Conservation (phyloP, 257 asterid species). For the Solanum corneliomulleri region DNA sequence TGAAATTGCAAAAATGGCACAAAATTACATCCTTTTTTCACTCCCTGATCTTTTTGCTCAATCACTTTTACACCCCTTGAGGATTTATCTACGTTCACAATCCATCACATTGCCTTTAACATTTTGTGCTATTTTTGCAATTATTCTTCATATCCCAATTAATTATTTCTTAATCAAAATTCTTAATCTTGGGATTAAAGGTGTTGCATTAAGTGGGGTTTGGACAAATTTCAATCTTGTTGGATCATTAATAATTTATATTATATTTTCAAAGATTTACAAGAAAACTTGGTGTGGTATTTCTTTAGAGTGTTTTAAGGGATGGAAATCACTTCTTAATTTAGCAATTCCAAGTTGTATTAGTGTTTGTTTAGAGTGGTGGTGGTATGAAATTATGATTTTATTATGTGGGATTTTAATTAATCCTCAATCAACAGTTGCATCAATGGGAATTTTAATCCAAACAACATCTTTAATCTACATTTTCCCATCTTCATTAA, state of each 20-base stretch:
- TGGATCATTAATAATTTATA: slow-evolving; percentile 6
- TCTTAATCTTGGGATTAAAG: slow-evolving; percentile 20
- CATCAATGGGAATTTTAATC: slow-evolving; percentile 29
- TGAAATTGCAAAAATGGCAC: slow-evolving; percentile 19
- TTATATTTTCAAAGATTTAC: slow-evolving; percentile 1
- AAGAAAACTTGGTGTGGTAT: slow-evolving; percentile 20
- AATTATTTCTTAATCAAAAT: slow-evolving; percentile 20
- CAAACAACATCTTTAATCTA: slow-evolving; percentile 28
- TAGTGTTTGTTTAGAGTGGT: slow-evolving; percentile 32
- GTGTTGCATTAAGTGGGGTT: slow-evolving; percentile 23
- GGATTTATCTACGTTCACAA: slow-evolving; percentile 27
- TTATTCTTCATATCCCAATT: slow-evolving; percentile 17
- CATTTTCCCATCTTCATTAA: slow-evolving; percentile 30
- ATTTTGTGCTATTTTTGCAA: slow-evolving; percentile 16
- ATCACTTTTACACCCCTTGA: slow-evolving; percentile 25
- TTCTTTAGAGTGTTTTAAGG: slow-evolving; percentile 9
- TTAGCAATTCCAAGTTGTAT: slow-evolving; percentile 30
- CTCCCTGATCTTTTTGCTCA: slow-evolving; percentile 21
- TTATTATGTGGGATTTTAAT: slow-evolving; percentile 19
- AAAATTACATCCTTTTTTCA: slow-evolving; percentile 14
- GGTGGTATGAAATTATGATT: slow-evolving; percentile 41
- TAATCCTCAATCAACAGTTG: slow-evolving; percentile 21
- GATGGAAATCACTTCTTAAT: slow-evolving; percentile 14
- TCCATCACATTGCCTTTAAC: slow-evolving; percentile 30
- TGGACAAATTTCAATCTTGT: slow-evolving; percentile 33